These are phyloP conservation scores for Cercophora scortea DNA, from an alignment of 495 filamentous ascomycete species.

Conservation along the genomic window DNA sequence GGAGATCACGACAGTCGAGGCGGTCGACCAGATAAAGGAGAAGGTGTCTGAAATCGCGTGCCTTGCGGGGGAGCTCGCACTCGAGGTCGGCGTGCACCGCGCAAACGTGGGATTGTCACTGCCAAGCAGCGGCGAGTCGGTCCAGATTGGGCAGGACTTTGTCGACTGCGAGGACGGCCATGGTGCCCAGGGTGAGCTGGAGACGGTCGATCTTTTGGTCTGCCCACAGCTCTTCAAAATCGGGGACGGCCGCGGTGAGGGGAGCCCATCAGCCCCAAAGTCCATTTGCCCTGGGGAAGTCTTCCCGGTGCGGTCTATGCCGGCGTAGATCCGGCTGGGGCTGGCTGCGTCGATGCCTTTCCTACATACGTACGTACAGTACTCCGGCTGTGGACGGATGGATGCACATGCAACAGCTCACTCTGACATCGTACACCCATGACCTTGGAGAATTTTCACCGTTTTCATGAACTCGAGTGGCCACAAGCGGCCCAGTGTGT, in stretches of 20 bases:
- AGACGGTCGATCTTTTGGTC: slow-evolving; percentile 12
- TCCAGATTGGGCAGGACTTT: slow-evolving; percentile 14
- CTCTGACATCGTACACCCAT: not conserved
- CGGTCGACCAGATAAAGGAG: slow-evolving; percentile 4
- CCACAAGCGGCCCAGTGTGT: not conserved
- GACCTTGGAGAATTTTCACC: not conserved
- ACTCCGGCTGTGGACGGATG: not conserved
- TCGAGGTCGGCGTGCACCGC: slow-evolving; percentile 16
- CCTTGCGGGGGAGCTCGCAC: slow-evolving; percentile 8
- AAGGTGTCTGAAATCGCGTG: slow-evolving; percentile 5
- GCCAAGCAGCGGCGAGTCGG: slow-evolving; percentile 3
- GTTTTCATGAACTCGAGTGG: not conserved
- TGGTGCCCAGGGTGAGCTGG: not conserved
- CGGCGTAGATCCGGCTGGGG: not conserved
- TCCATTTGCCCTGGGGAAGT: slow-evolving; percentile 13
- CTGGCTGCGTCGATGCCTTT: not conserved
- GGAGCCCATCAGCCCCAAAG: not conserved
- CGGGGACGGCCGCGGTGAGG: slow-evolving; percentile 9
- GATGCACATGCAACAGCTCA: not conserved
- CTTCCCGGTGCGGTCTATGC: slow-evolving; percentile 1
- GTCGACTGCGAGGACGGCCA: slow-evolving; percentile 18
- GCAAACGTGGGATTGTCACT: slow-evolving; percentile 2
- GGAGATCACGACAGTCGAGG: not conserved
- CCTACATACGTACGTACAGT: not conserved
- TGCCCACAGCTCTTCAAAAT: slow-evolving; percentile 12